These are phyloP conservation scores for Erythrophleum ivorense DNA, from an alignment of 331 rosid species.

Conservation along the genomic window DNA sequence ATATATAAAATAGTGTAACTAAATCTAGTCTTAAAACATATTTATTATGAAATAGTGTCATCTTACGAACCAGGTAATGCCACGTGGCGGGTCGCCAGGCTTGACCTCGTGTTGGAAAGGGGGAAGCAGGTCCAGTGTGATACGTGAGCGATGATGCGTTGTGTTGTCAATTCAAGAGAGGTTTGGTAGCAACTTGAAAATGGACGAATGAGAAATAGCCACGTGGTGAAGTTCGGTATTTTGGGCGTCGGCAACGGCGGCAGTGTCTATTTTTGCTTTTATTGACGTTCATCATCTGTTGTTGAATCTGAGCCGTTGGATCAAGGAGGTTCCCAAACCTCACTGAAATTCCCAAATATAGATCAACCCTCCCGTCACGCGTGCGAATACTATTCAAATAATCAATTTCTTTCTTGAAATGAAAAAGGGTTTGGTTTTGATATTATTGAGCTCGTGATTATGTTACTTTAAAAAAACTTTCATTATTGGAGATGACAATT, in stretches of 20 bases:
- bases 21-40: too few relatives aligned
- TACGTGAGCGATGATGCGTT: neutral
- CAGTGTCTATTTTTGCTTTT: neutral
- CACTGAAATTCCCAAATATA: neutral
- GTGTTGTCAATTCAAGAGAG: neutral
- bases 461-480: too few relatives aligned
- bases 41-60: too few relatives aligned
- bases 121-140: neutral
- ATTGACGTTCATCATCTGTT: too few relatives aligned
- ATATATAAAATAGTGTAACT: too few relatives aligned
- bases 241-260: neutral
- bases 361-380: neutral
- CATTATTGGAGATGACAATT: too few relatives aligned
- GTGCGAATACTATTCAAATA: neutral
- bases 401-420: too few relatives aligned
- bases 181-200: neutral
- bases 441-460: too few relatives aligned
- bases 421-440: too few relatives aligned
- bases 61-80: neutral
- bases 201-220: neutral
- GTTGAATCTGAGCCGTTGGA: neutral
- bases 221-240: neutral
- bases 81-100: neutral
- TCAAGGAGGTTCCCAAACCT: neutral
- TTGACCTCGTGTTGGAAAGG: neutral